Conservation (phyloP, 305 asterid species). For the Fraxinus latifolia region DNA sequence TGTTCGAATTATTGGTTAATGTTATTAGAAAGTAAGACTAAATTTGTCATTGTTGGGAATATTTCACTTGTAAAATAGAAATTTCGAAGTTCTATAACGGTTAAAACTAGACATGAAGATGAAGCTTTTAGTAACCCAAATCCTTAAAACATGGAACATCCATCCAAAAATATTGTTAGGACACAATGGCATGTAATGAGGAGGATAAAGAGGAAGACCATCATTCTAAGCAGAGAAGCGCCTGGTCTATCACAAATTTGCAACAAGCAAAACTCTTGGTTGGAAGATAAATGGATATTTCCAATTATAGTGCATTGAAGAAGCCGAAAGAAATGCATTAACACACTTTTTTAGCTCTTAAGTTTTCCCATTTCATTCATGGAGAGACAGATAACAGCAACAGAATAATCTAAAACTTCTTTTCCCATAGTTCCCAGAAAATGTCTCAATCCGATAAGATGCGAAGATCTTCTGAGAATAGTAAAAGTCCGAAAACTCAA, state of each 20-base stretch:
- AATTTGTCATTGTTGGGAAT: neutral
- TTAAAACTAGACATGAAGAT: neutral
- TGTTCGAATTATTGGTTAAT: neutral
- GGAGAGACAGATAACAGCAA: neutral
- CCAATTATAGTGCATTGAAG: conserved; percentile 29
- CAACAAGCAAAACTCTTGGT: conserved; percentile 8
- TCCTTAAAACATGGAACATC: neutral
- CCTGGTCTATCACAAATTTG: conserved; percentile 26
- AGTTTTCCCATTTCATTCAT: conserved; percentile 17
- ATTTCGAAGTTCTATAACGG: neutral
- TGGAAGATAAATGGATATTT: conserved; percentile 1
- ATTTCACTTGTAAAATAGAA: neutral
- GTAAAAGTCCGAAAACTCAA: conserved; percentile 35
- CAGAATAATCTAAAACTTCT: neutral
- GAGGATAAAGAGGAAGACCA: neutral
- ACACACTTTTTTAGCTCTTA: conserved; percentile 18
- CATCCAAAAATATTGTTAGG: neutral
- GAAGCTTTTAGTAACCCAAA: neutral
- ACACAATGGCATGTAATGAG: conserved; percentile 5
- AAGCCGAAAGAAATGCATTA: conserved; percentile 37
- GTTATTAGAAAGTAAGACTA: neutral
- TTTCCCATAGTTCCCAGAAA: neutral
- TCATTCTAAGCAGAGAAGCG: neutral
- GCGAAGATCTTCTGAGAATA: conserved; percentile 34
- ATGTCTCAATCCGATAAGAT: conserved; percentile 61